phyloP scores from a whole-genome alignment of 2,329 filamentous ascomycete genomes.

The Knufia fluminis region DNA sequence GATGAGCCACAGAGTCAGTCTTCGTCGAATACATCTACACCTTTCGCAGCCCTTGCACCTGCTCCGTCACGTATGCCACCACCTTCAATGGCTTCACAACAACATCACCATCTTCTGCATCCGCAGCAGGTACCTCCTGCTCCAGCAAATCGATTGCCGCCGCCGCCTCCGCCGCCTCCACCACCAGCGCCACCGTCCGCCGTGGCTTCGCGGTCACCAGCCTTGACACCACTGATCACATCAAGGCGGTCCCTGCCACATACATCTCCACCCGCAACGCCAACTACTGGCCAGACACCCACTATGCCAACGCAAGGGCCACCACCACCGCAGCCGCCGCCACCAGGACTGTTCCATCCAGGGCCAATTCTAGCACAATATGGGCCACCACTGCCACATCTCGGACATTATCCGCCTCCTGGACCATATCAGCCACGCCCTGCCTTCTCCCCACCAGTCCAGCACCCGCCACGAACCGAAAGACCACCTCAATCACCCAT shows the following conservation, averaged over 20 bases:
- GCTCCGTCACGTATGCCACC: slow-evolving; percentile 7
- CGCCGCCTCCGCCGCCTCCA: not conserved
- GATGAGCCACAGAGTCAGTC: slow-evolving; percentile 2
- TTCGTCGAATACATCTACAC: slow-evolving; percentile 6
- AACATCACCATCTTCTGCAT: slow-evolving; percentile 6
- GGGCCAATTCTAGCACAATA: not conserved
- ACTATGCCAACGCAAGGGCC: not conserved
- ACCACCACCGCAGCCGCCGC: not conserved
- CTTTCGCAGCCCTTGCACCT: slow-evolving; percentile 1
- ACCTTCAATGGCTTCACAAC: slow-evolving; percentile 1
- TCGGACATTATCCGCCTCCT: not conserved
- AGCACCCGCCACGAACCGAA: not conserved
- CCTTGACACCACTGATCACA: not conserved
- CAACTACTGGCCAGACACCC: not conserved
- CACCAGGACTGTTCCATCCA: not conserved
- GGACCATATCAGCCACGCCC: not conserved
- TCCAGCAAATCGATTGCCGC: not conserved
- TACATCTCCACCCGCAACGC: not conserved
- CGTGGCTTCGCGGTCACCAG: not conserved
- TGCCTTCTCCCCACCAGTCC: not conserved
- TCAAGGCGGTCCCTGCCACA: not conserved
- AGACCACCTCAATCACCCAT: not conserved
- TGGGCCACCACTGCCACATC: not conserved
- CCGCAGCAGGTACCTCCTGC: not conserved
- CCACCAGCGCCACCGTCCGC: not conserved